phyloP scores from a whole-genome alignment of 1,284 basidiomycete species.

The Boletellus deceptivus region DNA sequence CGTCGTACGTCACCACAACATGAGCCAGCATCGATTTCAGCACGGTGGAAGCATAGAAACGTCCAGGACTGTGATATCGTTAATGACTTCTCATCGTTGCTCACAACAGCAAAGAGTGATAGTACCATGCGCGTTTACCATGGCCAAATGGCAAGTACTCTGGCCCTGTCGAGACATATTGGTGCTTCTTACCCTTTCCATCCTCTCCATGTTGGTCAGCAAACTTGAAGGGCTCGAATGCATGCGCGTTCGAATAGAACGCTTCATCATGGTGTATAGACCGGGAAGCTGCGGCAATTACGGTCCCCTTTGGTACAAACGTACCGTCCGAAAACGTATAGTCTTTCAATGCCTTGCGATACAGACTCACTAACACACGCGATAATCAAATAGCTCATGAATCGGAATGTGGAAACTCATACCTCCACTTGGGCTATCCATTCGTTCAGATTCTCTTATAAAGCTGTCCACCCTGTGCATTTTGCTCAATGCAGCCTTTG shows the following conservation, averaged over 20 bases:
- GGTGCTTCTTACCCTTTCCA: not conserved
- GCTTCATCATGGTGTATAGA: not conserved
- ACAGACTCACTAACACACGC: not conserved
- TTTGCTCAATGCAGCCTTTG: slow-evolving; percentile 38
- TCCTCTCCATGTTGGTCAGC: not conserved
- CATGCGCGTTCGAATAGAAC: not conserved
- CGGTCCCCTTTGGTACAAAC: not conserved
- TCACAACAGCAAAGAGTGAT: no score
- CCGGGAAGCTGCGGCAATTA: not conserved
- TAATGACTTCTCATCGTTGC: no score
- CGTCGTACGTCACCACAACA: no score
- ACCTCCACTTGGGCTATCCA: slow-evolving; percentile 29
- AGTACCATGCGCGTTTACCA: no score
- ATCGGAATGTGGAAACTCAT: not conserved
- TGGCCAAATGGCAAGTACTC: no score
- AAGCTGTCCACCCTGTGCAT: slow-evolving; percentile 50
- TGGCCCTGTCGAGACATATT: no score
- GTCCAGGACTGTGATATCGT: no score
- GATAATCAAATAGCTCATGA: not conserved
- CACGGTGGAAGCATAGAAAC: no score
- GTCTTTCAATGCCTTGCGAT: not conserved
- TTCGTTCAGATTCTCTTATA: slow-evolving; percentile 41
- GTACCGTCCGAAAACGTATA: not conserved
- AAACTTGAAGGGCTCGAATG: not conserved
- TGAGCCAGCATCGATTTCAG: no score